These are phyloP conservation scores for Metarhizium robertsii DNA, from an alignment of 2,329 filamentous ascomycete genomes.

Conservation along the genomic window DNA sequence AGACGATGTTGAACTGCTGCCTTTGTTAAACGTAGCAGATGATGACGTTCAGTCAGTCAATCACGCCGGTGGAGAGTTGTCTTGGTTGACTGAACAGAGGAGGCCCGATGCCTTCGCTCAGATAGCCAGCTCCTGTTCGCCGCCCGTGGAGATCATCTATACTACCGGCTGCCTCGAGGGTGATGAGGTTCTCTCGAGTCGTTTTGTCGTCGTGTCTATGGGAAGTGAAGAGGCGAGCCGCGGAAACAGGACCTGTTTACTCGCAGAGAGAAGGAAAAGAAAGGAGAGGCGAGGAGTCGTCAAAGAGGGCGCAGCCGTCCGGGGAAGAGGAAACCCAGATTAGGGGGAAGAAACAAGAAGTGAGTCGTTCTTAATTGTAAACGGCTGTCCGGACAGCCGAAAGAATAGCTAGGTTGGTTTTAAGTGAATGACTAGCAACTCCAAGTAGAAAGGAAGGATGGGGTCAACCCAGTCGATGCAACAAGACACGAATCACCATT, in stretches of 20 bases:
- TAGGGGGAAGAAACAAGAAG: not conserved
- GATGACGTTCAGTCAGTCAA: not conserved
- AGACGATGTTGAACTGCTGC: not conserved
- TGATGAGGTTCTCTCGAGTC: not conserved
- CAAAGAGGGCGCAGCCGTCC: not conserved
- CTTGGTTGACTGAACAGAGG: not conserved
- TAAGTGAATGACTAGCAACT: not conserved
- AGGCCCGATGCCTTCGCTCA: slow-evolving; percentile 4
- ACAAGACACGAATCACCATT: not conserved
- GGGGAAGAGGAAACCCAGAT: not conserved
- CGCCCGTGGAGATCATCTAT: not conserved
- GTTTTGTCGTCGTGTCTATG: not conserved
- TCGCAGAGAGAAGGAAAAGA: not conserved
- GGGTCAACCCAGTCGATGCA: not conserved
- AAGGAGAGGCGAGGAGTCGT: not conserved
- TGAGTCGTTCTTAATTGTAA: not conserved
- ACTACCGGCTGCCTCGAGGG: not conserved
- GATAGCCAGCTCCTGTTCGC: slow-evolving; percentile 1
- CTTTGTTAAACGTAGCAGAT: not conserved
- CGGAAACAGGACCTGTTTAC: not conserved
- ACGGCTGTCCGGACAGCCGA: not conserved
- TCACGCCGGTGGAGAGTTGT: not conserved
- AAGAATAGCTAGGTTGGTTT: not conserved
- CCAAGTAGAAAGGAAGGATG: not conserved
- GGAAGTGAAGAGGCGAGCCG: not conserved